phyloP scores from a whole-genome alignment of 73 alveolate species.

The Diophrys appendiculata region DNA sequence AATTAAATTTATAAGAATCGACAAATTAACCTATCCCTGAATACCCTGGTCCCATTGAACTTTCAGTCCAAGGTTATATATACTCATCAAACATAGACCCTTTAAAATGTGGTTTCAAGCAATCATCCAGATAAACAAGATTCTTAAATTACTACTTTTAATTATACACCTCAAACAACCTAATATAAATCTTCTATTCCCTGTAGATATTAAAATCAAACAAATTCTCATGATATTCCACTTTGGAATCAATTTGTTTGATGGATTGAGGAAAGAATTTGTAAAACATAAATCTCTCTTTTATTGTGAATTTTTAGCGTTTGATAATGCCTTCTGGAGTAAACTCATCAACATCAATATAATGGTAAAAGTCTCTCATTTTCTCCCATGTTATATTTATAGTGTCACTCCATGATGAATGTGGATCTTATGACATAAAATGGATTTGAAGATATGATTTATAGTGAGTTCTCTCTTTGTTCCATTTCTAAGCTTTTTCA shows the following conservation, averaged over 20 bases:
- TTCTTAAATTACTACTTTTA: too few relatives aligned
- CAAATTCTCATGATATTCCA: too few relatives aligned
- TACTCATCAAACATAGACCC: too few relatives aligned
- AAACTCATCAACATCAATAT: slow-evolving; percentile 11
- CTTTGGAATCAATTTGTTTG: too few relatives aligned
- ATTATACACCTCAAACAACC: too few relatives aligned
- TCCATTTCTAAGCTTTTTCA: slow-evolving; percentile 20
- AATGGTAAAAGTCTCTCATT: slow-evolving; percentile 17
- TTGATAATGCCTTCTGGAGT: background rate
- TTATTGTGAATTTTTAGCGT: slow-evolving; percentile 9
- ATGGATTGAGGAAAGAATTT: slow-evolving; percentile 37
- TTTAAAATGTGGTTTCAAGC: too few relatives aligned
- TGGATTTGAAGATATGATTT: slow-evolving; percentile 28
- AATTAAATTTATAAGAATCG: background rate
- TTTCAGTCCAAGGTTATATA: too few relatives aligned
- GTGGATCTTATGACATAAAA: slow-evolving; percentile 6
- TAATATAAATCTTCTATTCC: too few relatives aligned
- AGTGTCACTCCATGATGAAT: slow-evolving; percentile 36
- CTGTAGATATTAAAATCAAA: too few relatives aligned
- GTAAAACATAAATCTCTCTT: slow-evolving; percentile 35
- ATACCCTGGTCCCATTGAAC: too few relatives aligned
- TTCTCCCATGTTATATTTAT: slow-evolving; percentile 40
- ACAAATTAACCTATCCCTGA: background rate
- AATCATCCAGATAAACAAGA: too few relatives aligned
- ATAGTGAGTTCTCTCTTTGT: slow-evolving; percentile 27